Percentiles rank a stretch among this genome's conserved stretches.
Evolutionary conservation across 1,284 basidiomycete species (phyloP).

Genomic region (Trichosporon asahii): DNA sequence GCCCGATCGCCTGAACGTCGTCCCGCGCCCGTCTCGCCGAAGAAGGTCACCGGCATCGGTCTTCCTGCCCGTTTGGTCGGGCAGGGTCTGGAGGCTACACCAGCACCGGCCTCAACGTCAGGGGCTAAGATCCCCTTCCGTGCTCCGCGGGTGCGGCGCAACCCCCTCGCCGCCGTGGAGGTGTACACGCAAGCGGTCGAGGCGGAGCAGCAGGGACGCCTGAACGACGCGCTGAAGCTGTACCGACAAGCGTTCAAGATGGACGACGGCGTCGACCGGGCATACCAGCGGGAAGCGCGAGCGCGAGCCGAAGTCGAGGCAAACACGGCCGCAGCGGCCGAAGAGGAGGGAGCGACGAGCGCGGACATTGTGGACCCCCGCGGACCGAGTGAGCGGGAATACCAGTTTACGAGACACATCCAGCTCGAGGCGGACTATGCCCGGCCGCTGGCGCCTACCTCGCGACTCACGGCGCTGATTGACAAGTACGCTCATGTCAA

Average conservation of each 20-base stretch:
- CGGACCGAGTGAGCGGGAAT: constrained; percentile 36
- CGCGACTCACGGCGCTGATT: constrained; percentile 16
- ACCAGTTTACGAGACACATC: constrained; percentile 46
- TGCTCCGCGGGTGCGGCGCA: constrained; percentile 22
- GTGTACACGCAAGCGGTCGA: constrained; percentile 67
- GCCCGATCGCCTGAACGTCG: neutral
- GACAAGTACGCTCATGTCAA: neutral
- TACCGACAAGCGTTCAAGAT: constrained; percentile 76
- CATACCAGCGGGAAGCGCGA: constrained; percentile 29
- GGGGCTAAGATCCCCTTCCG: constrained; percentile 18
- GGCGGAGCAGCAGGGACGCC: constrained; percentile 66
- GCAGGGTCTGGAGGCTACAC: neutral
- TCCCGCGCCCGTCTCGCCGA: neutral
- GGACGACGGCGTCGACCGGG: constrained; percentile 53
- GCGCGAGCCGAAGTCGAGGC: constrained; percentile 12
- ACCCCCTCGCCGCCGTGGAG: constrained; percentile 56
- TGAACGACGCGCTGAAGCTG: constrained; percentile 68
- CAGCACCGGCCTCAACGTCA: neutral
- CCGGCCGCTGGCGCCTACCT: constrained; percentile 6
- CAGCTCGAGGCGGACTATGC: constrained; percentile 48
- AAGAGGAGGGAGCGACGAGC: constrained; percentile 21
- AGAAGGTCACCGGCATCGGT: neutral
- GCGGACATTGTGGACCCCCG: constrained; percentile 39
- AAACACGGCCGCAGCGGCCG: neutral
- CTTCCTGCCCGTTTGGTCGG: neutral